These are phyloP conservation scores for Dissophora ornata DNA, from an alignment of 192 early-diverging fungal genomes.

Conservation along the genomic window DNA sequence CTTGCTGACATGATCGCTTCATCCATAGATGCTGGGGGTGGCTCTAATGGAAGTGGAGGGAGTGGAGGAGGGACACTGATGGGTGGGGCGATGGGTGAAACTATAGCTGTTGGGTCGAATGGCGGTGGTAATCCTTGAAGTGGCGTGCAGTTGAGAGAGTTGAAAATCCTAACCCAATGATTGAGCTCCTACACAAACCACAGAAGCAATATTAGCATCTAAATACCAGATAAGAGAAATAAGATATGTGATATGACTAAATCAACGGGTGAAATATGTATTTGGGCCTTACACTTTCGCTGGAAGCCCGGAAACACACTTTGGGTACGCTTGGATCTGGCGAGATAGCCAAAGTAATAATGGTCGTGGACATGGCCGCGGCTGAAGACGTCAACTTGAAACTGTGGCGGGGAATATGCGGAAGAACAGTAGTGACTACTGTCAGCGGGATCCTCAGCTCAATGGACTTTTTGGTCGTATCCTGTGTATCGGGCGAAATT, in stretches of 20 bases:
- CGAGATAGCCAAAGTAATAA: conserved; percentile 19
- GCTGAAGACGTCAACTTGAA: conserved; percentile 8
- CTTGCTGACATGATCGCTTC: not conserved
- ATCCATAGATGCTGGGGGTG: conserved; percentile 10
- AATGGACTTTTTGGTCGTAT: conserved; percentile 25
- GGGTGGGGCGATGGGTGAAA: not conserved
- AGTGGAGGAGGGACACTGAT: conserved; percentile 19
- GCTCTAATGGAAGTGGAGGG: conserved; percentile 22
- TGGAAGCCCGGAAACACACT: conserved; percentile 34
- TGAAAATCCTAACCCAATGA: conserved; percentile 43
- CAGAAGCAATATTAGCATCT: not conserved
- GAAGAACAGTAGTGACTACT: conserved; percentile 3
- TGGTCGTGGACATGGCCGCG: conserved; percentile 14
- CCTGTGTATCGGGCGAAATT: no score
- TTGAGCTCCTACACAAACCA: conserved; percentile 25
- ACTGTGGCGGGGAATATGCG: conserved; percentile 15
- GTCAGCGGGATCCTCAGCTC: conserved; percentile 15
- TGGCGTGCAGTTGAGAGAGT: conserved; percentile 22
- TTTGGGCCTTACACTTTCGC: conserved; percentile 50
- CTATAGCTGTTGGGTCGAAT: not conserved
- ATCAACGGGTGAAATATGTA: no score
- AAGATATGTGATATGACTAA: no score
- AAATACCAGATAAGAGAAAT: not conserved
- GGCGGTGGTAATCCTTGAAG: conserved; percentile 3
- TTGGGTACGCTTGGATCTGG: conserved; percentile 14